Evolutionary conservation across 2,329 filamentous ascomycete species (phyloP).

Genomic region (Rhinocladiella similis): DNA sequence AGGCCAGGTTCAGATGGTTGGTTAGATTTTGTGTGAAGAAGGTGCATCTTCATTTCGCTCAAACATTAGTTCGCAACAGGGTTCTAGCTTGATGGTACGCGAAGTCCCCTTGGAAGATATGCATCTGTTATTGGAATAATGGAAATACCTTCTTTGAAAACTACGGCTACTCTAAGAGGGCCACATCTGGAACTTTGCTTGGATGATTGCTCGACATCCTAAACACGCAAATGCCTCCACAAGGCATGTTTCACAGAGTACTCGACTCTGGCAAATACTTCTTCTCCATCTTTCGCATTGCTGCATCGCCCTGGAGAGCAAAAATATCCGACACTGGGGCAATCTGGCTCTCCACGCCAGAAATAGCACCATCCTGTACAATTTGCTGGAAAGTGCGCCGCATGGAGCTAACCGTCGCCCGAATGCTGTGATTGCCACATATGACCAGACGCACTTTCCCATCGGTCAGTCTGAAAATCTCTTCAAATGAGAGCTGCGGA

Average conservation of each 20-base stretch:
- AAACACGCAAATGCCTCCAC: background rate
- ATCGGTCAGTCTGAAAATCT: conserved; percentile 3
- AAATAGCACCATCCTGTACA: conserved; percentile 7
- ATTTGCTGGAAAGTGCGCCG: conserved; percentile 6
- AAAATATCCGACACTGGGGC: conserved; percentile 13
- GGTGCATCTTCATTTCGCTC: background rate
- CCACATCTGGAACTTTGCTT: background rate
- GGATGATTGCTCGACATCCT: background rate
- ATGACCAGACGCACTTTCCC: conserved; percentile 17
- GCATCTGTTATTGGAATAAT: background rate
- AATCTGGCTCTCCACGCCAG: conserved; percentile 13
- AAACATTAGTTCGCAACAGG: background rate
- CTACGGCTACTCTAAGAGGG: background rate
- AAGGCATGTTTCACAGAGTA: background rate
- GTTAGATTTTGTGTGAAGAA: too few species aligned
- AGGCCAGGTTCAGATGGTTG: too few species aligned
- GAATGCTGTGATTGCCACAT: conserved; percentile 16
- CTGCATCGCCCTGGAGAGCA: conserved; percentile 14
- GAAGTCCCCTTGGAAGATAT: background rate
- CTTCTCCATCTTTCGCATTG: conserved; percentile 12
- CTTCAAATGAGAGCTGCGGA: conserved; percentile 13
- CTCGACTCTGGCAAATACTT: conserved; percentile 8
- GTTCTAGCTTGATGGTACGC: background rate
- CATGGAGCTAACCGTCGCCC: conserved; percentile 6
- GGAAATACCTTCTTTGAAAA: background rate